A percentile compares a stretch with the other conserved stretches of the same genome.
phyloP scores from a whole-genome alignment of 2,329 filamentous ascomycete genomes.

The Scedosporium boydii region DNA sequence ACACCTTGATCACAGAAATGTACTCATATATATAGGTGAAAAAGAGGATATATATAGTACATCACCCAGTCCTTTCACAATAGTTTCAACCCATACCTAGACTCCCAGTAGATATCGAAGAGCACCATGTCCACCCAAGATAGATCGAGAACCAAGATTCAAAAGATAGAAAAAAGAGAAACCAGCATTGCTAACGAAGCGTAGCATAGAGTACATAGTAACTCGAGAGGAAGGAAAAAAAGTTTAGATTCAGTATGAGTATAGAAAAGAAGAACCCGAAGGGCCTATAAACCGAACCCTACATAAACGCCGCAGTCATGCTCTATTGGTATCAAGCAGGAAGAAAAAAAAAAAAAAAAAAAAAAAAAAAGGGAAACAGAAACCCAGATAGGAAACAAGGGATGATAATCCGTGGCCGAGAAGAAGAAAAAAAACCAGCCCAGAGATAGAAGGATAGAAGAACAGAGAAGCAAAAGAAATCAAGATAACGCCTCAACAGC shows the following conservation, averaged over 20 bases:
- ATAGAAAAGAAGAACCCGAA: not conserved
- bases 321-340: constrained; percentile 2
- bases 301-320: not conserved
- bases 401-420: not conserved
- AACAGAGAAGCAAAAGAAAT: not conserved
- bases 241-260: not conserved
- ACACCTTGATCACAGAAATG: no score
- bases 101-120: no score
- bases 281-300: not conserved
- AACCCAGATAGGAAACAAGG: not conserved
- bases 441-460: not conserved
- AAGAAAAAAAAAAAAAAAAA: not conserved
- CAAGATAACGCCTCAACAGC: not conserved
- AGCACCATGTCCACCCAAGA: no score
- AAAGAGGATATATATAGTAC: not conserved
- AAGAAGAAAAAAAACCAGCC: not conserved
- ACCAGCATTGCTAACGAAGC: no score
- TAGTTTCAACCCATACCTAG: no score
- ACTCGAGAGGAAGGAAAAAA: not conserved
- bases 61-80: no score
- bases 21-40: not conserved
- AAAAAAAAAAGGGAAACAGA: not conserved
- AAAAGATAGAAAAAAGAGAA: no score
- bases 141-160: no score
- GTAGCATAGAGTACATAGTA: no score